Evolutionary conservation across 805 yeast species (phyloP).

Genomic region (Pichia deserticola): DNA sequence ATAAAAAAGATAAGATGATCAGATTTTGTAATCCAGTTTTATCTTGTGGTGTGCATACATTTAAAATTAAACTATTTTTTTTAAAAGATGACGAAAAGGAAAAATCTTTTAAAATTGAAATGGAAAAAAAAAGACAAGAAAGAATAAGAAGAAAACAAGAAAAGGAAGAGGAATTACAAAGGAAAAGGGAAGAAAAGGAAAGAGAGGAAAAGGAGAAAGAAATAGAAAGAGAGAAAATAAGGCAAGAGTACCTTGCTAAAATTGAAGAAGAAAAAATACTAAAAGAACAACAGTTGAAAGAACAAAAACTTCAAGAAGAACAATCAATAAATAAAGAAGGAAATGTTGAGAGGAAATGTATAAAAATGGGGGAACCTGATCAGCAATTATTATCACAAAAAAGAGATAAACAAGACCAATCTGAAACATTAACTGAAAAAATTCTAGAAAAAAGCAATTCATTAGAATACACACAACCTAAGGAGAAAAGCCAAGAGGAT

Average conservation of each 20-base stretch:
- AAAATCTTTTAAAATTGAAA: constrained; percentile 29
- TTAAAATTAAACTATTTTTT: constrained; percentile 72
- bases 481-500: too few relatives aligned
- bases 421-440: too few relatives aligned
- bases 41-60: constrained; percentile 62
- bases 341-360: too few relatives aligned
- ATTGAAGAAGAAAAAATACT: background rate
- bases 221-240: constrained; percentile 8
- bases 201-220: constrained; percentile 7
- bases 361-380: too few relatives aligned
- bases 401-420: too few relatives aligned
- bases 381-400: too few relatives aligned
- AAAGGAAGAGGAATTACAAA: constrained; percentile 15
- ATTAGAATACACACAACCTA: too few relatives aligned
- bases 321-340: background rate
- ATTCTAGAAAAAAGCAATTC: too few relatives aligned
- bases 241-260: background rate
- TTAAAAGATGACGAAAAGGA: constrained; percentile 73
- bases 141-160: constrained; percentile 30
- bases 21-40: constrained; percentile 72
- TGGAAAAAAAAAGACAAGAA: constrained; percentile 24
- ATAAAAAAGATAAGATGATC: constrained; percentile 74
- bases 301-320: background rate
- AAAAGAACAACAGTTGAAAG: background rate
- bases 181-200: constrained; percentile 11